Evolutionary conservation across 1,284 basidiomycete genomes (phyloP).

Genomic region (Marasmius oreades): DNA sequence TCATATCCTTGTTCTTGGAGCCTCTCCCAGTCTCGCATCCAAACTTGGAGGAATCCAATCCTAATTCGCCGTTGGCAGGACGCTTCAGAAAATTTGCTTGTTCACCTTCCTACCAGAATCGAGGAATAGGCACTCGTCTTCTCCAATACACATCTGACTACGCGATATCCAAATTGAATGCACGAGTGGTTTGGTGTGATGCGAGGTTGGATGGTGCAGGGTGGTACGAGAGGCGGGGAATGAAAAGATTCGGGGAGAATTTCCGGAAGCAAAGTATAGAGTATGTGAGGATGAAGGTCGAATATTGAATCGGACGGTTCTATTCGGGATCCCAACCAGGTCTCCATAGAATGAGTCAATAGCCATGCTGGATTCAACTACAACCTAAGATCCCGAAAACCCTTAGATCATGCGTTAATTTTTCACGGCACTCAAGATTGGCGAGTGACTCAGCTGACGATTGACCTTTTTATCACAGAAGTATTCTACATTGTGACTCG

Average conservation of each 20-base stretch:
- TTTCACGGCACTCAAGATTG: too few species aligned
- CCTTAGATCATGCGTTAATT: too few species aligned
- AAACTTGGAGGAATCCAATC: constrained; percentile 15
- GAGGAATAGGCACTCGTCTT: constrained; percentile 49
- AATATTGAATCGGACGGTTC: too few species aligned
- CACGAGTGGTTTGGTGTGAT: constrained; percentile 51
- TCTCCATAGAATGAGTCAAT: too few species aligned
- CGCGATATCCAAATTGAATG: constrained; percentile 34
- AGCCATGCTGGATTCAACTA: too few species aligned
- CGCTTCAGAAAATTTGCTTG: constrained; percentile 66
- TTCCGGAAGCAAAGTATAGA: constrained; percentile 53
- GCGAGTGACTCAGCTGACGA: too few species aligned
- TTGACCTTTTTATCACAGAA: too few species aligned
- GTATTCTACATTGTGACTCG: too few species aligned
- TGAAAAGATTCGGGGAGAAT: constrained; percentile 41
- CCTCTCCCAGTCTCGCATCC: constrained; percentile 29
- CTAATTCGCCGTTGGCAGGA: constrained; percentile 22
- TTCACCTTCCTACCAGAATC: constrained; percentile 39
- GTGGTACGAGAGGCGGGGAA: constrained; percentile 55
- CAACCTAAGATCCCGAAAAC: too few species aligned
- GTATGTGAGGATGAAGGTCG: constrained; percentile 50
- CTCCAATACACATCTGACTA: constrained; percentile 38
- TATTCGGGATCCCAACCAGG: too few species aligned
- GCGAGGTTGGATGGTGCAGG: constrained; percentile 39
- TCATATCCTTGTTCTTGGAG: constrained; percentile 55